Conservation (phyloP, 768 basidiomycete species). For the Epithele typhae region DNA sequence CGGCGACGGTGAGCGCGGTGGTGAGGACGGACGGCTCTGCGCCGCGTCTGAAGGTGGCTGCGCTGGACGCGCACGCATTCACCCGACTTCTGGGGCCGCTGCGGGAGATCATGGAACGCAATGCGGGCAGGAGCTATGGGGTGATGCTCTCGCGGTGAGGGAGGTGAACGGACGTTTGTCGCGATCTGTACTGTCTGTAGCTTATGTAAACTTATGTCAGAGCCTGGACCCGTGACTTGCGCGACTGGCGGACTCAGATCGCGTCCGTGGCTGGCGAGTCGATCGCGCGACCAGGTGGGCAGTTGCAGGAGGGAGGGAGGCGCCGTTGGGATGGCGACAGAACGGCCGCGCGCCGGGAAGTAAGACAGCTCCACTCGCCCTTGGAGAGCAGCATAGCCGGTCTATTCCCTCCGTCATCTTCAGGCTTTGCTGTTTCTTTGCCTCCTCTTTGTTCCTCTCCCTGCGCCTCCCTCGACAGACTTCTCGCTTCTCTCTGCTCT, state of each 20-base stretch:
- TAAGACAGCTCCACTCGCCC: constrained; percentile 6
- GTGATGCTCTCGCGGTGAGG: constrained; percentile 3
- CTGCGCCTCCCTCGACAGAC: constrained; percentile 2
- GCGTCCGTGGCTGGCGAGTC: too few relatives aligned
- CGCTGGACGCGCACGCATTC: constrained; percentile 89
- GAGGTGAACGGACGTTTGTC: neutral
- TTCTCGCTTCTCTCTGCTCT: too few relatives aligned
- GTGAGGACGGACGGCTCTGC: constrained; percentile 40
- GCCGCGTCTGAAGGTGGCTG: constrained; percentile 86
- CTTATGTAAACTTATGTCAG: constrained; percentile 7
- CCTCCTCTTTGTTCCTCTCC: constrained; percentile 5
- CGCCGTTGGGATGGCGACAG: constrained; percentile 11
- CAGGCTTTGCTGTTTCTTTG: neutral
- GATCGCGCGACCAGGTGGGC: neutral
- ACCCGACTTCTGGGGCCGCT: constrained; percentile 90
- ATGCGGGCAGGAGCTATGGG: constrained; percentile 72
- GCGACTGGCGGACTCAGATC: too few relatives aligned
- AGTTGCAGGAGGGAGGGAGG: neutral
- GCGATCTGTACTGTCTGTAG: constrained; percentile 7
- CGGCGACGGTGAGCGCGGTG: constrained; percentile 92
- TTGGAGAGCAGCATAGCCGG: constrained; percentile 1
- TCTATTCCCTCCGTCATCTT: constrained; percentile 1
- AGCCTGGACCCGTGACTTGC: too few relatives aligned
- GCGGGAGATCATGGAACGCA: constrained; percentile 89
- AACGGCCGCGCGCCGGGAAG: neutral